phyloP scores from a whole-genome alignment of 2,329 filamentous ascomycete species.

The Fonsecaea multimorphosa region DNA sequence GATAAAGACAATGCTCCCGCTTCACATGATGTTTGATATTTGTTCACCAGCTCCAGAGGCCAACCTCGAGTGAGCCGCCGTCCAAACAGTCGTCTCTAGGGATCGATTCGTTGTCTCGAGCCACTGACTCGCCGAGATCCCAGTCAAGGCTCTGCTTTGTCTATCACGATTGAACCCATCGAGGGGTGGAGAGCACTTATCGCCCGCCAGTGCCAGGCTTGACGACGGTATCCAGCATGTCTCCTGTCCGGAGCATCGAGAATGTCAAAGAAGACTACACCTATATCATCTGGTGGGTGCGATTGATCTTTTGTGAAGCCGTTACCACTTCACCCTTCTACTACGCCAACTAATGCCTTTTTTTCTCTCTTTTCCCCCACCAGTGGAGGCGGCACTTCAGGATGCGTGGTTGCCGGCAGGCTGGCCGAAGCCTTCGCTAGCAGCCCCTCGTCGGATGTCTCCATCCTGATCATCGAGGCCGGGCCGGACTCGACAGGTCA shows the following conservation, averaged over 20 bases:
- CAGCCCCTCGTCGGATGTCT: slow-evolving; percentile 41
- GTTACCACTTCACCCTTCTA: slow-evolving; percentile 37
- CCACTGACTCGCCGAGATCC: neutral
- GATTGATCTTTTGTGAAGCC: neutral
- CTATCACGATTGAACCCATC: too few species aligned
- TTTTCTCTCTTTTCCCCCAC: neutral
- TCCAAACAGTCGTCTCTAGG: neutral
- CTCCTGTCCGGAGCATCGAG: slow-evolving; percentile 9
- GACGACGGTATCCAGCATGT: neutral
- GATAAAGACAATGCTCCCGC: neutral
- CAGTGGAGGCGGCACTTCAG: slow-evolving; percentile 51
- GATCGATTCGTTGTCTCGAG: neutral
- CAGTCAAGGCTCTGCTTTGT: too few species aligned
- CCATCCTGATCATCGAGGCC: slow-evolving; percentile 55
- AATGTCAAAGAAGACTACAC: slow-evolving; percentile 23
- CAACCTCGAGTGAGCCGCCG: neutral
- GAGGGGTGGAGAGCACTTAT: too few species aligned
- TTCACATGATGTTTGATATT: neutral
- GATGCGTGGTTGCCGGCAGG: slow-evolving; percentile 56
- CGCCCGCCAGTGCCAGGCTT: neutral
- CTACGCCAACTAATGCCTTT: slow-evolving; percentile 4
- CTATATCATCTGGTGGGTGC: slow-evolving; percentile 38
- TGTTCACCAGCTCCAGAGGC: neutral
- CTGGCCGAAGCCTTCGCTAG: slow-evolving; percentile 49
- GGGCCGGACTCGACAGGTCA: slow-evolving; percentile 52